These are phyloP conservation scores for Globisporangium okanoganense DNA, from an alignment of 352 stramenopile genomes.

Conservation along the genomic window DNA sequence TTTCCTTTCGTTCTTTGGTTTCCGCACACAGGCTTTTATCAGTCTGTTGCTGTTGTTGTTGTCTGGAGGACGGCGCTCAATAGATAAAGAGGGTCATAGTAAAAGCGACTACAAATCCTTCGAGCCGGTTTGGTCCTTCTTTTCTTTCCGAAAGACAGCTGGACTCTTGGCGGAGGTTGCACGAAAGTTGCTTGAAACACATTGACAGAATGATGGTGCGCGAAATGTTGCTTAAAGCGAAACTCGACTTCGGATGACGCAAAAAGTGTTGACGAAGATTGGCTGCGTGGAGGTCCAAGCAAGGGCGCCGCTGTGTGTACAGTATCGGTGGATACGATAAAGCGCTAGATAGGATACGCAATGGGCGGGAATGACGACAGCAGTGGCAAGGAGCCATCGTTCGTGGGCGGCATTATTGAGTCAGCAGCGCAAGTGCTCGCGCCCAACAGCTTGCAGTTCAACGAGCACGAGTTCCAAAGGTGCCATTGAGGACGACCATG, in stretches of 20 bases:
- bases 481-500: slow-evolving; percentile 7
- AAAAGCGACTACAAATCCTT: slow-evolving; percentile 2
- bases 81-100: not conserved
- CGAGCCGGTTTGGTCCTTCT: slow-evolving; percentile 30
- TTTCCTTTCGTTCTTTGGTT: not conserved
- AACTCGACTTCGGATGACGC: not conserved
- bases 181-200: slow-evolving; percentile 4
- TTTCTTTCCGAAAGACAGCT: not conserved
- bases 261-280: not conserved
- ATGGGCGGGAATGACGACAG: slow-evolving; percentile 3
- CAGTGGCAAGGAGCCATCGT: not conserved
- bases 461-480: slow-evolving; percentile 72
- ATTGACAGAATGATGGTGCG: not conserved
- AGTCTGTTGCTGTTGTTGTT: not conserved
- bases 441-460: slow-evolving; percentile 73
- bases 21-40: not conserved
- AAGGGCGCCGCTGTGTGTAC: not conserved
- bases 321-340: not conserved
- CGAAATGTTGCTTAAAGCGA: not conserved
- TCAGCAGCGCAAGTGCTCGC: slow-evolving; percentile 49
- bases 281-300: not conserved
- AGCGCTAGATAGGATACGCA: not conserved
- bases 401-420: slow-evolving; percentile 34
- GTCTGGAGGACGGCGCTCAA: not conserved
- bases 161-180: slow-evolving; percentile 10